Percentiles rank a stretch among this genome's conserved stretches.
Conservation (phyloP, 2,329 filamentous ascomycete genomes). For the Stachybotrys elegans region DNA sequence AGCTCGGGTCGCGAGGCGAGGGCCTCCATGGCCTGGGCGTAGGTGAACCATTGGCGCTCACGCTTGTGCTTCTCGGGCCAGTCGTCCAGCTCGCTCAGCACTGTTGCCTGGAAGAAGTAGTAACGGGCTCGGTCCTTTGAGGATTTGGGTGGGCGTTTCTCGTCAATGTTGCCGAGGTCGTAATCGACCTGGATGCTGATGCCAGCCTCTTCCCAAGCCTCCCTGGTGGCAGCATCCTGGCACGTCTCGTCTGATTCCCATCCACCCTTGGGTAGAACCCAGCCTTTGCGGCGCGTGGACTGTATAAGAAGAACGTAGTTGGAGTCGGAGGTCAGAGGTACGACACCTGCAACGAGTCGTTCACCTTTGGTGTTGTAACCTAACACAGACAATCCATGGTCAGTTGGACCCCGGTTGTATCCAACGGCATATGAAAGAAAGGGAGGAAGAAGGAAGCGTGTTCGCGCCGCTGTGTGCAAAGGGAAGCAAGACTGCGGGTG, state of each 20-base stretch:
- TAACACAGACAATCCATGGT: constrained; percentile 33
- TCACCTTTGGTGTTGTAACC: constrained; percentile 91
- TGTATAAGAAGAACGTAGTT: constrained; percentile 89
- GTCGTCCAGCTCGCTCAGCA: constrained; percentile 74
- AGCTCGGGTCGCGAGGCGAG: constrained; percentile 79
- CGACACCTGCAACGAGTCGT: constrained; percentile 89
- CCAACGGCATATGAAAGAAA: constrained; percentile 3
- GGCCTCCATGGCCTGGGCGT: constrained; percentile 71
- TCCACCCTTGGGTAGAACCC: constrained; percentile 96
- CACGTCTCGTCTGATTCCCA: constrained; percentile 95
- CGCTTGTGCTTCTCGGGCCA: constrained; percentile 97
- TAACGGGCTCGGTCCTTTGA: constrained; percentile 62
- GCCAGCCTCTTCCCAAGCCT: constrained; percentile 98
- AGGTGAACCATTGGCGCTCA: constrained; percentile 84
- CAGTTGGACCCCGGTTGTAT: constrained; percentile 10
- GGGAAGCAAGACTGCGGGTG: no score
- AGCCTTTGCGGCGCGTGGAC: constrained; percentile 83
- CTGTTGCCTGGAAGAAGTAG: constrained; percentile 83
- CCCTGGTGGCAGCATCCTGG: constrained; percentile 76
- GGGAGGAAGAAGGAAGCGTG: neutral
- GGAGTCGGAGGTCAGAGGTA: constrained; percentile 82
- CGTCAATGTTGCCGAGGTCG: constrained; percentile 81
- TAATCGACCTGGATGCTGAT: constrained; percentile 80
- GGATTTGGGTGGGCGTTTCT: constrained; percentile 74
- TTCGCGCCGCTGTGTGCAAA: neutral